A percentile compares a stretch with the other conserved stretches of the same genome.
Evolutionary conservation across 805 yeast genomes (phyloP).

Genomic region (Myxozyma kluyveri): DNA sequence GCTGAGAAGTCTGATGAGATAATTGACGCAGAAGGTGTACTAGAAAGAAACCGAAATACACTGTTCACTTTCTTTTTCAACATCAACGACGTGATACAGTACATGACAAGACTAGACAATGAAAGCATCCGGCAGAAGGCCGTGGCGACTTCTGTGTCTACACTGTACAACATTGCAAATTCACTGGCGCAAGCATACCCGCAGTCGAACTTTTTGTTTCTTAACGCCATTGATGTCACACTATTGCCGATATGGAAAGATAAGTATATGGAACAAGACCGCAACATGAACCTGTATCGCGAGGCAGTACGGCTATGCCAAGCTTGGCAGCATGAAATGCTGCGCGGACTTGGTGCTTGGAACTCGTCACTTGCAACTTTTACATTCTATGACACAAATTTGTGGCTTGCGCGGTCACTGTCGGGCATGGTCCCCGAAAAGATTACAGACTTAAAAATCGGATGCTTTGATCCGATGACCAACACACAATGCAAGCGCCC

Average conservation of each 20-base stretch:
- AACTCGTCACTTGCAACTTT: conserved; percentile 17
- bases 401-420: conserved; percentile 22
- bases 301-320: conserved; percentile 20
- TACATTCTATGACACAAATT: conserved; percentile 20
- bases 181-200: conserved; percentile 13
- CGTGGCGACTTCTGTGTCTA: conserved; percentile 16
- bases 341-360: conserved; percentile 17
- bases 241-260: conserved; percentile 20
- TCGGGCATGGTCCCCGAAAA: conserved; percentile 21
- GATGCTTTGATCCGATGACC: conserved; percentile 18
- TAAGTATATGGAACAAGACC: conserved; percentile 11
- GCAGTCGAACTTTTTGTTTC: conserved; percentile 22
- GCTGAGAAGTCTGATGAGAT: background rate
- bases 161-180: conserved; percentile 12
- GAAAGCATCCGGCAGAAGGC: conserved; percentile 12
- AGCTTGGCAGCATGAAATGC: conserved; percentile 15
- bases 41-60: conserved; percentile 12
- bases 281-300: conserved; percentile 8
- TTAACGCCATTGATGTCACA: conserved; percentile 22
- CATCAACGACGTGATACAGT: conserved; percentile 25
- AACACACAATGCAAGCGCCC: conserved; percentile 13
- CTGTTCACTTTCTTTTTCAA: conserved; percentile 22
- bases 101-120: conserved; percentile 6
- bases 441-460: background rate
- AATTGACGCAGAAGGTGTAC: background rate